Base-by-base conservation (phyloP, 495 filamentous ascomycete species). In the Endocarpon pusillum region DNA sequence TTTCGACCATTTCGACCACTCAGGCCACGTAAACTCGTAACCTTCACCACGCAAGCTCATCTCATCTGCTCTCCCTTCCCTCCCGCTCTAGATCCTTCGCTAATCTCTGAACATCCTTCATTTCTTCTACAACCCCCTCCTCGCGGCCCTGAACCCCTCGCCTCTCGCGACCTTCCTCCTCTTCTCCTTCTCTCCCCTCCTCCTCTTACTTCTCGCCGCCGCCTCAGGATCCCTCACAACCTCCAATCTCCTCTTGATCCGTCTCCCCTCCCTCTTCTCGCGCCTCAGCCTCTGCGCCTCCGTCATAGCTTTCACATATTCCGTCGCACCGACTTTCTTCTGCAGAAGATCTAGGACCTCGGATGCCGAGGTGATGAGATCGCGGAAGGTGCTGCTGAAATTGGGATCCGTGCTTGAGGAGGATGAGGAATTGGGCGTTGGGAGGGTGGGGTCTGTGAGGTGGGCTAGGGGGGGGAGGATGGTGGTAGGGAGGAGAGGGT, bases 181-280 rank as follows among this genome's bases (percentile, higher is more conserved):
- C 53, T 73, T 84, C 66, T 87, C 85, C 59, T 73, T 75, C 44
- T 86, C 85, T 37, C 77, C 73, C 59, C 78, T 87, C 55, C 74
- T 78, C 55, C 67, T 72, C 74, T 96, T 97, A 43, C 77, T 72
- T 46, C 63, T 62, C 8, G 73, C 81, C 38, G 67, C 68, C 43
- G 62, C 73, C 61, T 94, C 83, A 7, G 89, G 87, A 39, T 78
- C 70, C 19, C 63, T 67, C 14, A 97, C 75, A 19, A 78, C 77
- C 46, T 87, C 84, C 38, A 94, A 78, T 48, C 76, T 78, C 43
- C 89, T 63, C 67, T 97, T 94, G 34, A 59, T 66, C 25, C 76
- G 72, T 49, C 89, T 58, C 32, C 68, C 69, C 42, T 78, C 72
- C 40, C 89, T 66, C 45, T 75, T 68, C 46, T 64, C 64, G 46